Evolutionary conservation across 192 early-diverging fungal genomes (phyloP).

Genomic region (Coemansia sp.): DNA sequence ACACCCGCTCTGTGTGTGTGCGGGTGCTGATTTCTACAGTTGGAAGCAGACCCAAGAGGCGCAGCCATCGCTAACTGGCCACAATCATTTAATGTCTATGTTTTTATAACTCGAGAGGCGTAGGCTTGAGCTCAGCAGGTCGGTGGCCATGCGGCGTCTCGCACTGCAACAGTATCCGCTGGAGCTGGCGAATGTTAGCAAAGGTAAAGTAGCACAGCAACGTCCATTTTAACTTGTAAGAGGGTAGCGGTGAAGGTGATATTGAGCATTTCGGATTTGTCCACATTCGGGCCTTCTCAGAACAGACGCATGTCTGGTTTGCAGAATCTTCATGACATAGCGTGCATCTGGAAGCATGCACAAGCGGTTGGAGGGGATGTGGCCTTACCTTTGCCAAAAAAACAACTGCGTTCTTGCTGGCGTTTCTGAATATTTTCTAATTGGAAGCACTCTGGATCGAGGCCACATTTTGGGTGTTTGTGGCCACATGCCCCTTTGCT

Average conservation of each 20-base stretch:
- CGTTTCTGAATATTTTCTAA: no score
- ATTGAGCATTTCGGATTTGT: no score
- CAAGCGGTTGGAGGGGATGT: no score
- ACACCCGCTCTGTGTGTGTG: no score
- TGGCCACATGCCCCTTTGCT: background rate
- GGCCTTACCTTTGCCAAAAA: no score
- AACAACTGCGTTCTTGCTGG: no score
- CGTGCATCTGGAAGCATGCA: background rate
- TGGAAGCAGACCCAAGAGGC: no score
- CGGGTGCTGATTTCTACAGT: no score
- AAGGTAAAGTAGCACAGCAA: constrained; percentile 25
- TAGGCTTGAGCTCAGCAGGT: constrained; percentile 49
- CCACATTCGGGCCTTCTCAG: background rate
- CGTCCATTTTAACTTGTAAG: background rate
- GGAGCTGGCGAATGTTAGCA: constrained; percentile 27
- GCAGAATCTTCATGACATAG: background rate
- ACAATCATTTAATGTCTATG: no score
- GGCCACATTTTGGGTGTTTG: background rate
- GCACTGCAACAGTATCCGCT: constrained; percentile 43
- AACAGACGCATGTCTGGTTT: background rate
- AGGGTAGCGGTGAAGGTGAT: background rate
- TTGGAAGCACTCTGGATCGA: no score
- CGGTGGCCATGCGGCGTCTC: constrained; percentile 47
- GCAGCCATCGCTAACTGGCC: no score
- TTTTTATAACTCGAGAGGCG: background rate